Conservation (phyloP, 148 eudicot species). For the Chenopodium album region DNA sequence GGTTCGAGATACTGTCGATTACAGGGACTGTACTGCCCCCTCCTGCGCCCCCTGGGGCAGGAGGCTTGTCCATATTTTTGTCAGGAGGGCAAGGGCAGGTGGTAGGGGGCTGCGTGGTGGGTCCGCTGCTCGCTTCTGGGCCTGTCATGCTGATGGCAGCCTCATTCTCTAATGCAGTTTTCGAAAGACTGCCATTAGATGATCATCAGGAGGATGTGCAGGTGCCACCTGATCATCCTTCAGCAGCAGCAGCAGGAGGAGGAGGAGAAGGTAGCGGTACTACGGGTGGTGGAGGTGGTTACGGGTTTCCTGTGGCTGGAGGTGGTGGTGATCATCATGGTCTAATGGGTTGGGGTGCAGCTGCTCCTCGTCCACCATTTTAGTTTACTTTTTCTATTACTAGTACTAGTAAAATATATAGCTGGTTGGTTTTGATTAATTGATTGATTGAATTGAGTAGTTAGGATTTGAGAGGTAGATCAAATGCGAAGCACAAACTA, state of each 20-base stretch:
- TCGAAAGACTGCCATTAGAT: slow-evolving; percentile 53
- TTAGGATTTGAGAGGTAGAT: slow-evolving; percentile 1
- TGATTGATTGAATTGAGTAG: slow-evolving; percentile 4
- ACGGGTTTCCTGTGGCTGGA: slow-evolving; percentile 17
- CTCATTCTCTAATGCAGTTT: slow-evolving; percentile 56
- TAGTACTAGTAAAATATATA: not conserved
- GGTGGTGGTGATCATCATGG: slow-evolving; percentile 24
- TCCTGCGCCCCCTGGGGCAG: slow-evolving; percentile 54
- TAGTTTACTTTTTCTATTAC: not conserved
- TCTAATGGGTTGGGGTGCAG: slow-evolving; percentile 23
- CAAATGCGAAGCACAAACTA: not conserved
- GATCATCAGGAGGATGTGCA: slow-evolving; percentile 23
- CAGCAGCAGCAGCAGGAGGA: not conserved
- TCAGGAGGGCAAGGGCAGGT: slow-evolving; percentile 71
- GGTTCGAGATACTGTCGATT: slow-evolving; percentile 41
- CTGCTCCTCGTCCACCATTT: slow-evolving; percentile 14
- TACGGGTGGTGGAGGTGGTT: slow-evolving; percentile 9
- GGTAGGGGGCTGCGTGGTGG: slow-evolving; percentile 56
- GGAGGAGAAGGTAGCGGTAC: slow-evolving; percentile 6
- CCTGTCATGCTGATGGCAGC: slow-evolving; percentile 65
- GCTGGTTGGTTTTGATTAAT: not conserved
- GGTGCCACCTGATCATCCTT: not conserved
- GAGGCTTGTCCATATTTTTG: slow-evolving; percentile 51
- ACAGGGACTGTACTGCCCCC: slow-evolving; percentile 45
- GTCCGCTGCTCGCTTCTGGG: slow-evolving; percentile 56